phyloP scores from a whole-genome alignment of 768 basidiomycete genomes.

The Chiua virens region DNA sequence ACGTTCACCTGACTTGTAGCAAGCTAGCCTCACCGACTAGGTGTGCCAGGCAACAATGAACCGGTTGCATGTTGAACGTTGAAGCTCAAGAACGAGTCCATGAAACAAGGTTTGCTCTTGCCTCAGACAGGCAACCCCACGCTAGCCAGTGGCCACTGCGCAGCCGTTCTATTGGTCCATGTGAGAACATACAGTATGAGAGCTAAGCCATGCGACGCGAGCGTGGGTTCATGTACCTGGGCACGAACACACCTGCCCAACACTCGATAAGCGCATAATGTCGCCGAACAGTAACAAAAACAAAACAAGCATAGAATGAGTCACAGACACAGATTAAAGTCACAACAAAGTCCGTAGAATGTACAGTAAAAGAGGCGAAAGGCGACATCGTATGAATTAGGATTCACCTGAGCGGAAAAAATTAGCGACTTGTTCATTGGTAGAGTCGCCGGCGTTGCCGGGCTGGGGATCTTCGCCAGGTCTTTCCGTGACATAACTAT shows the following conservation, averaged over 20 bases:
- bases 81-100: not conserved
- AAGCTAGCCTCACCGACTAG: conserved; percentile 19
- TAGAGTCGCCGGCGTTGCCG: not conserved
- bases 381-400: conserved; percentile 4
- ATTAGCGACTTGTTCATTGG: conserved; percentile 2
- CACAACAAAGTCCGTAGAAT: conserved; percentile 5
- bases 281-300: not conserved
- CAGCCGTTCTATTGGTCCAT: conserved; percentile 8
- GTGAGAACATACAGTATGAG: not conserved
- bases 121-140: conserved; percentile 11
- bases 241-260: not conserved
- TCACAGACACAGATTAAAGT: conserved; percentile 1
- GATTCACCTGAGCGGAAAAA: conserved; percentile 1
- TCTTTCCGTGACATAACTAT: conserved; percentile 13
- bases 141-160: conserved; percentile 11
- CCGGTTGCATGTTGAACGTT: not conserved
- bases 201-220: conserved; percentile 15
- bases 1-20: conserved; percentile 5
- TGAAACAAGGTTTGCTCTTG: conserved; percentile 10
- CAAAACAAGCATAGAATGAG: not conserved
- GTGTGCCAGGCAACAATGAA: conserved; percentile 14
- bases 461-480: not conserved
- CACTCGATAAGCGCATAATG: not conserved
- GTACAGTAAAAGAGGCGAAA: not conserved
- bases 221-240: conserved; percentile 23